A percentile compares a stretch with the other conserved stretches of the same genome.
These are phyloP conservation scores for Anthostomella pinea DNA, from an alignment of 2,329 filamentous ascomycete genomes.

Conservation along the genomic window DNA sequence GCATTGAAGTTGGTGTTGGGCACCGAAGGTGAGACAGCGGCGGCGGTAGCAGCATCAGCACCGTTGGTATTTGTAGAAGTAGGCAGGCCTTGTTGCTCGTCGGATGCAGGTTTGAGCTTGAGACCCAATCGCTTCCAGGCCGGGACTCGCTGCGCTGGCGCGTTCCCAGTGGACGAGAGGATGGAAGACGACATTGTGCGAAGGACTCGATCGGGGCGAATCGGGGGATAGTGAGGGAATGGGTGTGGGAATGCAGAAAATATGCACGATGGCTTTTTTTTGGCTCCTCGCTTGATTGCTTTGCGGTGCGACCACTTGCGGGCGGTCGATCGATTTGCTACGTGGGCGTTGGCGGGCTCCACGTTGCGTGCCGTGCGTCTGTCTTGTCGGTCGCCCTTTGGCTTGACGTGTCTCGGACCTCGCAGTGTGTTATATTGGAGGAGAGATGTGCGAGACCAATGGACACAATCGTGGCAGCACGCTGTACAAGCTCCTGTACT, in stretches of 20 bases:
- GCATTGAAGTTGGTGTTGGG: conserved; percentile 24
- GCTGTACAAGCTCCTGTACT: conserved; percentile 4
- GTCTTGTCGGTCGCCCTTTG: neutral
- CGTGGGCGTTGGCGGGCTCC: neutral
- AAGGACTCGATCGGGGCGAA: conserved; percentile 27
- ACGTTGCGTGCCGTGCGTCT: neutral
- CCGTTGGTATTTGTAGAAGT: conserved; percentile 26
- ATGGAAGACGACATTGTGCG: conserved; percentile 41
- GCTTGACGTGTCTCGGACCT: neutral
- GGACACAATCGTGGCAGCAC: conserved; percentile 1
- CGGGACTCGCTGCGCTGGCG: conserved; percentile 48
- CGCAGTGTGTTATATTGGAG: neutral
- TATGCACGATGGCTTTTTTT: conserved; percentile 1
- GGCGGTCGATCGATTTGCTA: too few relatives aligned
- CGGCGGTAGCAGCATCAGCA: conserved; percentile 15
- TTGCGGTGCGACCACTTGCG: too few relatives aligned
- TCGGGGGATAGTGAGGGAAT: conserved; percentile 13
- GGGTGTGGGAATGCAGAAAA: conserved; percentile 8
- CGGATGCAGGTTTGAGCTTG: conserved; percentile 52
- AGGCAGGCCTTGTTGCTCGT: conserved; percentile 29
- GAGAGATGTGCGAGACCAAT: neutral
- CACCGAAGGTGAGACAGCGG: conserved; percentile 12
- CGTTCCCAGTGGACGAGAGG: conserved; percentile 36
- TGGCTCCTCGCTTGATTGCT: too few relatives aligned
- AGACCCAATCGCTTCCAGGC: conserved; percentile 63